Conservation (phyloP, 1,284 basidiomycete species). For the Thecaphora frezii region DNA sequence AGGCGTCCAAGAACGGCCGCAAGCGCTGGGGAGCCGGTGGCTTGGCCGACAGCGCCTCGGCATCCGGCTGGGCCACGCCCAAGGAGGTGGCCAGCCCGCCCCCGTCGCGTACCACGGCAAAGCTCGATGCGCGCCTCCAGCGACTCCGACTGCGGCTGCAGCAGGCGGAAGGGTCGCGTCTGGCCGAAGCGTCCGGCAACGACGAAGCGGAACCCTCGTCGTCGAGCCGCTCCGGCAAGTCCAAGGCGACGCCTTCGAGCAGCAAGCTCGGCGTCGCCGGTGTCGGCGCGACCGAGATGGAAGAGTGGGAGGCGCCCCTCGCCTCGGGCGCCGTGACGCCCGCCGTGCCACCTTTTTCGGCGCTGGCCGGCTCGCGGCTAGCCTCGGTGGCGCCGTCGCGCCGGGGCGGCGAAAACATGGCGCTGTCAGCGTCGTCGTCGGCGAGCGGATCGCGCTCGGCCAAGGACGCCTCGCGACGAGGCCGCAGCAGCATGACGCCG, state of each 20-base stretch:
- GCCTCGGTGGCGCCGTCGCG: conserved; percentile 30
- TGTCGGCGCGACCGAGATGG: neutral
- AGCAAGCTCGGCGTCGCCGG: neutral
- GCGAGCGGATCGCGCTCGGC: conserved; percentile 18
- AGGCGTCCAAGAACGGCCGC: conserved; percentile 32
- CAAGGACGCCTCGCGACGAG: conserved; percentile 9
- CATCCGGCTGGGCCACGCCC: conserved; percentile 28
- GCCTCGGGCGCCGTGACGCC: neutral
- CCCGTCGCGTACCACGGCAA: conserved; percentile 28
- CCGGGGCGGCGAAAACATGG: conserved; percentile 30
- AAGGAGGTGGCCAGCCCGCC: conserved; percentile 32
- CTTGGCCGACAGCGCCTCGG: conserved; percentile 15
- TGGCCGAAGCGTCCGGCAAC: too few species aligned
- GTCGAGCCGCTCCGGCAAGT: neutral
- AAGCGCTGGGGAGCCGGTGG: conserved; percentile 5
- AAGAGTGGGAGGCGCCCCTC: neutral
- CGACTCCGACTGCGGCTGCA: neutral
- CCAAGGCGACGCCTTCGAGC: too few species aligned
- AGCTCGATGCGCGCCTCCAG: conserved; percentile 7
- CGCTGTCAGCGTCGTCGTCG: conserved; percentile 19
- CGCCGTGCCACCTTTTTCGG: neutral
- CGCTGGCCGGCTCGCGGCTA: conserved; percentile 18
- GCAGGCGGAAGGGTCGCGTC: conserved; percentile 17
- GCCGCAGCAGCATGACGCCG: conserved; percentile 18
- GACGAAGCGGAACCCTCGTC: too few species aligned